Conservation (phyloP, 2,329 filamentous ascomycete species). For the Diplodia mutila region DNA sequence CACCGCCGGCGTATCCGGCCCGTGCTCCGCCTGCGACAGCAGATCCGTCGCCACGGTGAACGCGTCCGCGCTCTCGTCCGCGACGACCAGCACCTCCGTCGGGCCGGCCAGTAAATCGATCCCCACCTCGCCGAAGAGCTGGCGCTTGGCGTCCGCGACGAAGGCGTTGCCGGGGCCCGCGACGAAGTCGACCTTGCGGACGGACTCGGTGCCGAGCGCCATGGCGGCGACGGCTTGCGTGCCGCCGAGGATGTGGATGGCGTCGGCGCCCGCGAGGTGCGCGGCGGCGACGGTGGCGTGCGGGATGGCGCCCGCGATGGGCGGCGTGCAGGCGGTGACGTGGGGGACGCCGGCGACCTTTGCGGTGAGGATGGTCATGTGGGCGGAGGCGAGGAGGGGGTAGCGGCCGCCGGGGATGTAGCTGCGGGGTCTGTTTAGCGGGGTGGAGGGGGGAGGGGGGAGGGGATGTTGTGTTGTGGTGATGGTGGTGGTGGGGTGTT, state of each 20-base stretch:
- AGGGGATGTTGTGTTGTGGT: no score
- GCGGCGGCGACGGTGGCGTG: constrained; percentile 56
- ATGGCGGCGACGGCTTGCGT: constrained; percentile 59
- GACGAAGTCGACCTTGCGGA: constrained; percentile 37
- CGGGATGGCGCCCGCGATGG: constrained; percentile 54
- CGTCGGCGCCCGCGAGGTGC: constrained; percentile 55
- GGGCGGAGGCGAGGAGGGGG: constrained; percentile 57
- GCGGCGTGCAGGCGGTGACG: constrained; percentile 58
- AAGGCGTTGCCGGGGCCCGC: constrained; percentile 46
- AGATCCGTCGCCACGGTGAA: constrained; percentile 53
- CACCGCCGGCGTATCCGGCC: constrained; percentile 56
- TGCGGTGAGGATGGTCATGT: constrained; percentile 61
- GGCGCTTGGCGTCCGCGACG: constrained; percentile 58
- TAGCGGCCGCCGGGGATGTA: constrained; percentile 59
- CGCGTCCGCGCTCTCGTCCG: constrained; percentile 53
- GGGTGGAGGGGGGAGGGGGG: no score
- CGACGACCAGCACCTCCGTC: constrained; percentile 57
- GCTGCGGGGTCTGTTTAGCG: constrained; percentile 27
- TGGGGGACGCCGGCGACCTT: constrained; percentile 58
- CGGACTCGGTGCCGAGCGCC: constrained; percentile 55
- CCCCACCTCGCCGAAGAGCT: constrained; percentile 58
- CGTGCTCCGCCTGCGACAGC: constrained; percentile 57
- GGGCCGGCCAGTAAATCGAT: constrained; percentile 60
- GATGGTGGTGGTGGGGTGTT: not conserved
- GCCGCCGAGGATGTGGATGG: constrained; percentile 57